Evolutionary conservation across 306 rosid genomes (phyloP).

Genomic region (Trifolium repens): DNA sequence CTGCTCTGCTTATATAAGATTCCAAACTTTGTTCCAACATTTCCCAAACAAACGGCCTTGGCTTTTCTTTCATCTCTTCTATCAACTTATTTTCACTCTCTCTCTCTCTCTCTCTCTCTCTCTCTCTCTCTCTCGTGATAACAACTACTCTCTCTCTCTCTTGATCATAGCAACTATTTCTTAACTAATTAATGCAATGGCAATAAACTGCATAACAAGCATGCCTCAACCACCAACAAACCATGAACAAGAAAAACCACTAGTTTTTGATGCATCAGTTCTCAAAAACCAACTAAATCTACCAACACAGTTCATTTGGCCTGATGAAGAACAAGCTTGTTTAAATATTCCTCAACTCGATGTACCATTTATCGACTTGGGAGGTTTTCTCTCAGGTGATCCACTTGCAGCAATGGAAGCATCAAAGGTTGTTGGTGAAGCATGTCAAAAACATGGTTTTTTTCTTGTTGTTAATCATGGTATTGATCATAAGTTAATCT

Average conservation of each 20-base stretch:
- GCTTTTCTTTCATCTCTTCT: slow-evolving; percentile 77
- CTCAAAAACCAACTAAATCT: slow-evolving; percentile 55
- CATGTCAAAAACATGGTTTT: slow-evolving; percentile 88
- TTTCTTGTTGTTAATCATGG: slow-evolving; percentile 89
- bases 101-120: slow-evolving; percentile 15
- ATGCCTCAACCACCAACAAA: slow-evolving; percentile 52
- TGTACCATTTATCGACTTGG: slow-evolving; percentile 72
- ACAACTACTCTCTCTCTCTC: neutral
- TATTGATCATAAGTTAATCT: slow-evolving; percentile 56
- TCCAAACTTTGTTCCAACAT: slow-evolving; percentile 62
- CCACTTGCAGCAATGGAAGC: slow-evolving; percentile 60
- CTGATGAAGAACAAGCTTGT: slow-evolving; percentile 75
- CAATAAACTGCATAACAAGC: slow-evolving; percentile 59
- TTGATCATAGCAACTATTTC: neutral
- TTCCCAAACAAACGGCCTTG: slow-evolving; percentile 74
- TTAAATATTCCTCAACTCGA: slow-evolving; percentile 52
- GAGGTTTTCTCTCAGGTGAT: slow-evolving; percentile 73
- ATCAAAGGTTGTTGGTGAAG: slow-evolving; percentile 64
- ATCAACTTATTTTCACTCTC: slow-evolving; percentile 46
- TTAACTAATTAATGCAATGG: slow-evolving; percentile 60
- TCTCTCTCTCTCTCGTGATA: neutral
- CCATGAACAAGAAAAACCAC: slow-evolving; percentile 33
- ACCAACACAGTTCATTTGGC: slow-evolving; percentile 88
- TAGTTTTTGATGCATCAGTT: slow-evolving; percentile 79
- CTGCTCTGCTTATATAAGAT: slow-evolving; percentile 62